Conservation (phyloP, 2,329 filamentous ascomycete species). For the Fusarium nelsonii region DNA sequence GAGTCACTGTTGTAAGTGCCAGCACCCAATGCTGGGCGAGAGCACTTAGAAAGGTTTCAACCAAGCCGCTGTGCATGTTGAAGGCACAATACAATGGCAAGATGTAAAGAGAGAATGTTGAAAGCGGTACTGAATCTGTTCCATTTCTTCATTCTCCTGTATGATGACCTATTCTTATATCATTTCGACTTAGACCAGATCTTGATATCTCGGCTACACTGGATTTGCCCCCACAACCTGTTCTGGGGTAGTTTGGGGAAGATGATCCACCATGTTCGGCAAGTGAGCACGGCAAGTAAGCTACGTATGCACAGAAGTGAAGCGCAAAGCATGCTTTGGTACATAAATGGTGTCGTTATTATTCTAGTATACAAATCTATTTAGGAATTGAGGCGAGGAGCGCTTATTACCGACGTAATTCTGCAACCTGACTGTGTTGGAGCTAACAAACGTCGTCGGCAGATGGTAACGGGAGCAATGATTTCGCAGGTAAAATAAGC, state of each 20-base stretch:
- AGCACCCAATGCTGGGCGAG: constrained; percentile 43
- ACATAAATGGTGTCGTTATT: constrained; percentile 1
- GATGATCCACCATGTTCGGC: constrained; percentile 32
- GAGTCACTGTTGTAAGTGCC: constrained; percentile 10
- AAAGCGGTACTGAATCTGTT: neutral
- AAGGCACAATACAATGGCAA: constrained; percentile 12
- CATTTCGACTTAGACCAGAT: constrained; percentile 28
- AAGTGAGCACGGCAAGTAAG: constrained; percentile 33
- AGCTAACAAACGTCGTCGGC: constrained; percentile 32
- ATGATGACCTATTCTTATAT: constrained; percentile 26
- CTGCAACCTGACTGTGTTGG: constrained; percentile 28
- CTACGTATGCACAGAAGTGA: neutral
- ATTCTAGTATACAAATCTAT: rapidly evolving
- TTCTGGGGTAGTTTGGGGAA: constrained; percentile 35
- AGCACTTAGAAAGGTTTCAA: constrained; percentile 34
- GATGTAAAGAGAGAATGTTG: constrained; percentile 3
- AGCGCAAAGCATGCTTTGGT: neutral
- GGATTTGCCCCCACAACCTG: constrained; percentile 23
- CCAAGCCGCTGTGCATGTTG: constrained; percentile 44
- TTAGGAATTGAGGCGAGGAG: constrained; percentile 16
- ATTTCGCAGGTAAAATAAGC: constrained; percentile 7
- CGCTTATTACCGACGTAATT: constrained; percentile 21
- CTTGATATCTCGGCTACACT: constrained; percentile 27
- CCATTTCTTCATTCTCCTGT: neutral
- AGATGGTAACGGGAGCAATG: constrained; percentile 38